phyloP scores from a whole-genome alignment of 176 grass and related monocot species.

The Raddia distichophylla region DNA sequence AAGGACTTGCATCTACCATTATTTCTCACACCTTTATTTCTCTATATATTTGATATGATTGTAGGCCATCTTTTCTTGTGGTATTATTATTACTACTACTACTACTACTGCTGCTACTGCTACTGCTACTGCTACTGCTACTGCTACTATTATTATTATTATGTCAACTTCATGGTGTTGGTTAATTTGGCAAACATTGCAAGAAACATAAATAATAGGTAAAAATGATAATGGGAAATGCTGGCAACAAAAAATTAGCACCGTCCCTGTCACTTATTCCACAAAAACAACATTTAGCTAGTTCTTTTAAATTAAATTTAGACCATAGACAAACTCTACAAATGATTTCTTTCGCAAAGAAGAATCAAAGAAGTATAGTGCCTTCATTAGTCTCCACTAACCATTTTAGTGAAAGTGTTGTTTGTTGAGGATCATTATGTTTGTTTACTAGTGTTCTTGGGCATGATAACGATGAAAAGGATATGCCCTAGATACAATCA shows the following conservation, averaged over 20 bases:
- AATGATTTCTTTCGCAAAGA: background rate
- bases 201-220: background rate
- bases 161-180: background rate
- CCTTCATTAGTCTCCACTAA: background rate
- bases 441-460: background rate
- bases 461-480: background rate
- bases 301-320: background rate
- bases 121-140: too few species aligned
- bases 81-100: background rate
- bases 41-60: background rate
- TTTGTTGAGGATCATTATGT: background rate
- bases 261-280: background rate
- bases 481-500: too few species aligned
- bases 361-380: background rate
- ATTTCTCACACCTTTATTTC: background rate
- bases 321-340: background rate
- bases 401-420: background rate
- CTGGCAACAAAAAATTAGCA: background rate
- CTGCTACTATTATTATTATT: too few species aligned
- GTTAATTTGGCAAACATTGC: background rate
- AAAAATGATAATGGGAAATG: background rate
- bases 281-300: background rate
- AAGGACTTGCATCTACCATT: background rate
- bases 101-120: too few species aligned
- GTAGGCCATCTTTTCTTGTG: background rate